Evolutionary conservation across 768 basidiomycete genomes (phyloP).

Genomic region (Leucosporidium scottii): DNA sequence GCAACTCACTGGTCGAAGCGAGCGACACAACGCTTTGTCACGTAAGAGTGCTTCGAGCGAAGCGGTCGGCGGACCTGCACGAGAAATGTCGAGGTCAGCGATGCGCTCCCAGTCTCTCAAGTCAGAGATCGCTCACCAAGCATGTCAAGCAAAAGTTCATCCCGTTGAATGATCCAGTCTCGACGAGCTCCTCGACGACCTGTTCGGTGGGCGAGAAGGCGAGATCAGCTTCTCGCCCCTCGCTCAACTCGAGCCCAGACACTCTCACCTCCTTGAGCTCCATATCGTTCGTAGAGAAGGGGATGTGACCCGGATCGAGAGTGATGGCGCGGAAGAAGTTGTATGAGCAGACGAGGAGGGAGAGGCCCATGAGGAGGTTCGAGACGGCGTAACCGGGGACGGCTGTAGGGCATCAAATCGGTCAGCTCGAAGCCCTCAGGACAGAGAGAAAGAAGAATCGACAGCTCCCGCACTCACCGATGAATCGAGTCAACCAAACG

Average conservation of each 20-base stretch:
- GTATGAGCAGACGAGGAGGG: slow-evolving; percentile 65
- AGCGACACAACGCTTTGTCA: slow-evolving; percentile 81
- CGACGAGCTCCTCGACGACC: slow-evolving; percentile 86
- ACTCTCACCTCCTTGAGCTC: slow-evolving; percentile 80
- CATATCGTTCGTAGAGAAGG: slow-evolving; percentile 68
- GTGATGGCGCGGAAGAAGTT: slow-evolving; percentile 87
- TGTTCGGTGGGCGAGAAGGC: slow-evolving; percentile 38
- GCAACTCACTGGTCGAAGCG: slow-evolving; percentile 80
- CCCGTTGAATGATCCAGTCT: slow-evolving; percentile 80
- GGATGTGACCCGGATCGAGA: slow-evolving; percentile 82
- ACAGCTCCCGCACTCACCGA: slow-evolving; percentile 57
- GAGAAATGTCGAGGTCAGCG: neutral
- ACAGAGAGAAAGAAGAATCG: too few relatives aligned
- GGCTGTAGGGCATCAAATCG: neutral
- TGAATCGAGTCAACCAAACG: slow-evolving; percentile 70
- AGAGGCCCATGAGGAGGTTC: slow-evolving; percentile 68
- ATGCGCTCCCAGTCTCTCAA: neutral
- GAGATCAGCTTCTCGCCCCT: neutral
- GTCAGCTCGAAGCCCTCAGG: too few relatives aligned
- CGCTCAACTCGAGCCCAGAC: too few relatives aligned
- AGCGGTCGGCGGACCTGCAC: slow-evolving; percentile 73
- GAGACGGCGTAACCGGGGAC: slow-evolving; percentile 61
- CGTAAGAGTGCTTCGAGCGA: slow-evolving; percentile 88
- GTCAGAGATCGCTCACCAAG: slow-evolving; percentile 55
- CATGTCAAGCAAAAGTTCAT: slow-evolving; percentile 95